These are phyloP conservation scores for Globisporangium solare DNA, from an alignment of 352 stramenopile species.

Conservation along the genomic window DNA sequence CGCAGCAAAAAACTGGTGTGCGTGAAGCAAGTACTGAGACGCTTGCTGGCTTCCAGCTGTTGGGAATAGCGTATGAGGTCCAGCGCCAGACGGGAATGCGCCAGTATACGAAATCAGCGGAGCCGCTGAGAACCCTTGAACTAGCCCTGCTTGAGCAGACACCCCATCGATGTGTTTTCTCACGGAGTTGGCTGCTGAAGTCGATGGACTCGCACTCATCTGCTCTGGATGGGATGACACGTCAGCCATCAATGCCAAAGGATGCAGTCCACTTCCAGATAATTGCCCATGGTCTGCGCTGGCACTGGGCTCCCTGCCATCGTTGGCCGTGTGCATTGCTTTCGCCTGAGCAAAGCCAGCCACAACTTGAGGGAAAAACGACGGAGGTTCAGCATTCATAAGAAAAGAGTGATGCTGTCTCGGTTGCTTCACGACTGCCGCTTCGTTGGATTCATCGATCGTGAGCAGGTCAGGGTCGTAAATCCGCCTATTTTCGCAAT, in stretches of 20 bases:
- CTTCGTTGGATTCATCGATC: slow-evolving; percentile 43
- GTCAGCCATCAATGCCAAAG: too few relatives aligned
- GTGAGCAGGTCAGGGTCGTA: slow-evolving; percentile 66
- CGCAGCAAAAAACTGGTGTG: slow-evolving; percentile 13
- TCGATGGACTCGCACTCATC: too few relatives aligned
- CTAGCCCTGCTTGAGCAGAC: too few relatives aligned
- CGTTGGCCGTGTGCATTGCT: too few relatives aligned
- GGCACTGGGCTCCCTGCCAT: too few relatives aligned
- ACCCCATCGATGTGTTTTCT: too few relatives aligned
- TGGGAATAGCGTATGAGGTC: slow-evolving; percentile 1
- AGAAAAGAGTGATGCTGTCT: slow-evolving; percentile 3
- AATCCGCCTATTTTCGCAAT: slow-evolving; percentile 73
- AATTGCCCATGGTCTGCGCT: too few relatives aligned
- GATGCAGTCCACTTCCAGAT: too few relatives aligned
- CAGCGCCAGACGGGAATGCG: slow-evolving; percentile 6
- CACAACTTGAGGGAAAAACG: too few relatives aligned
- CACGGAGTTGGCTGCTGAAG: too few relatives aligned
- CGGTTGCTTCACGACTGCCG: slow-evolving; percentile 19
- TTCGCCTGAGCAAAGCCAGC: too few relatives aligned
- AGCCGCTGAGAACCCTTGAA: background rate
- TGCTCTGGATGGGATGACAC: too few relatives aligned
- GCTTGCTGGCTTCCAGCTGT: background rate
- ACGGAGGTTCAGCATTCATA: background rate
- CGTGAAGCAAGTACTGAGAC: slow-evolving; percentile 7
- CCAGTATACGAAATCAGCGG: slow-evolving; percentile 6